Evolutionary conservation across 805 yeast species (phyloP), one percentile per base, ranked within the genome.

Genomic region (Teunomyces aglyptinius): DNA sequence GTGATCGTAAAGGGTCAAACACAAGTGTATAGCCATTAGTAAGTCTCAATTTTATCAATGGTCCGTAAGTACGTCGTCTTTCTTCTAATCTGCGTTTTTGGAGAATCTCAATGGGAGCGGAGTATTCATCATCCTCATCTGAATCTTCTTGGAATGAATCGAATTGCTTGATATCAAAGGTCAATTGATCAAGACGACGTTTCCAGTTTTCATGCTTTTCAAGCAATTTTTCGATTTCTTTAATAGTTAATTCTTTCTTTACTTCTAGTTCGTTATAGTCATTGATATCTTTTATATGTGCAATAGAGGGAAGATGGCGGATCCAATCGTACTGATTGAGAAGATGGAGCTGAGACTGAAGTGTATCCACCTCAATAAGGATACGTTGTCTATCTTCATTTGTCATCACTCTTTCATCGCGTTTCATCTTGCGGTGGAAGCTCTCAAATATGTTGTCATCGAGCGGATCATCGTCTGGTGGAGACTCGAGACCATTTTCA

Each of bases 321-420:
- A 58, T 54, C 86, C 88, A 81, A 51, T 72, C 76, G 50, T 71
- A 64, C 48, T 64, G 72, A 20, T 54, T 48, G 3, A 72, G 60
- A 46, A 78, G 63, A 46, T 68, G 61, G 22, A 65, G 65, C 51
- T 73, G 76, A 10, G 76, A 75, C 26, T 68, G 61, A 29, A 81
- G 70, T 16, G 73, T 75, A 44, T 83, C 89, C 26, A 81, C 78
- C 55, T 85, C 92, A 6, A 68, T 60, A 41, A 76, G 65, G 38
- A 82, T 68, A 46, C 76, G 73, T 41, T 73, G 77, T 20, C 78
- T 67, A 52, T 86, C 91, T 1, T 76, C 67, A 29, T 70, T 70
- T 24, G 72, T 65, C 78, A 84, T 81, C 39, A 79, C 72, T 48
- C 75, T 76, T 61, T 87, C 96, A 44, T 82, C 83, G 46, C 78